Evolutionary conservation across 2,329 filamentous ascomycete genomes (phyloP), one percentile per base, ranked within the genome.

Genomic region (Beauveria asiatica): DNA sequence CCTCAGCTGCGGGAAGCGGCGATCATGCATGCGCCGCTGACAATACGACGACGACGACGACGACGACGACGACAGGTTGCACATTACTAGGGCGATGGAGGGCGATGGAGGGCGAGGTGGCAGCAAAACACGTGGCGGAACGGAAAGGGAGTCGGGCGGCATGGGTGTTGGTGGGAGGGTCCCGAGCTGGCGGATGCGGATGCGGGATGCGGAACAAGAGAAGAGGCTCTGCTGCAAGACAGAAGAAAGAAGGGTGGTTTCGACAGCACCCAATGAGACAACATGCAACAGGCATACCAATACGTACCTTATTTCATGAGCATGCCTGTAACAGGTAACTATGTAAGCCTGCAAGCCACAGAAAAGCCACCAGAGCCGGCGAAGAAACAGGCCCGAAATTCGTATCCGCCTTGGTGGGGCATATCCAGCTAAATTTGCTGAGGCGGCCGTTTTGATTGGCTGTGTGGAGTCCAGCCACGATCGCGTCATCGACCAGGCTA

Each of bases 401-500:
- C 19, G 41, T 23, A 33, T 37, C 53, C 53, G 19, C 53, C 5
- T 3, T 3, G 13, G 56, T 49, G 56, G 56, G 52, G 56, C n/a
- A 21, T 11, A 25, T 39, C 46, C 49, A 46, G 49, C 57, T 41
- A 55, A 64, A 61, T 64, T 65, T 57, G 57, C 59, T 45, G 55
- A 53, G 52, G 50, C 30, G 16, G 41, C 9, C 51, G 45, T 42
- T 51, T 56, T 64, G 54, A 67, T 65, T 66, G 66, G 64, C 55
- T 46, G 48, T 23, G n/a, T 42, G n/a, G 50, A 46, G 46, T 57
- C 51, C 50, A 55, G 55, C 60, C 49, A 53, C 59, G 66, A 68
- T 68, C 62, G 65, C 67, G 67, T 67, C 65, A 68, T 68, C 65
- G 64, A 57, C 55, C 60, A 57, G 46, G 49, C 27, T 52, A 23